Base-by-base conservation (phyloP, 495 filamentous ascomycete genomes). In the Tuber magnatum region DNA sequence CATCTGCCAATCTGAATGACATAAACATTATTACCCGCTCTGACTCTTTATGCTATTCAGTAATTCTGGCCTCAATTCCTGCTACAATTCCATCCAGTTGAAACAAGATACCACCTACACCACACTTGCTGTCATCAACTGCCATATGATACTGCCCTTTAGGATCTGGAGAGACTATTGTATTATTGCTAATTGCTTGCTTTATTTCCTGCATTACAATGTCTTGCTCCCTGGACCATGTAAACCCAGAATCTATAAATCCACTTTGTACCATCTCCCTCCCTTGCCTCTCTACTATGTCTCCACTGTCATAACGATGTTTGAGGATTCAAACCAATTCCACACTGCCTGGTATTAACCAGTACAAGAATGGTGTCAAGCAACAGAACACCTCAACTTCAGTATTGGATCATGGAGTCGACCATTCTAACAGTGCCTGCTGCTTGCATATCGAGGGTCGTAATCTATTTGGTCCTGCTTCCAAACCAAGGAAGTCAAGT, bases 11-110 rank as follows among this genome's bases (percentile, higher is more conserved):
- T 18, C 7, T n/a, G 8, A 51, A 51, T 1, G 75, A 74, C n/a
- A 77, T 69, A 70, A 43, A 74, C 43, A 69, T 72, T 4, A 75
- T 46, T 8, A 75, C 44, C 3, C 69, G 6, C 22, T 71, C 69
- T 1, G n/a, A 28, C 22, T 38, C 1, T 3, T 28, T 10, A 39
- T 48, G 68, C 0, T 35, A 48, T 28, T 7, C 20, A 1, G 22
- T 3, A 8, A 7, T 51, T 0, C 20, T 24, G 7, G 46, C 46
- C 46, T 51, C 46, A 24, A n/a, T 8, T 5, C 46, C 46, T 0
- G 68, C 0, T 2, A 0, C 3, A 1, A 43, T 12, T 22, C 12
- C 42, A 1, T 22, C 69, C 0, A 75, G 12, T 39, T 75, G 41
- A n/a, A 75, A 75, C 0, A 75, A 41, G 24, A 75, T 69, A 32